Evolutionary conservation across 2,329 filamentous ascomycete species (phyloP).

Genomic region (Apiospora kogelbergensis): DNA sequence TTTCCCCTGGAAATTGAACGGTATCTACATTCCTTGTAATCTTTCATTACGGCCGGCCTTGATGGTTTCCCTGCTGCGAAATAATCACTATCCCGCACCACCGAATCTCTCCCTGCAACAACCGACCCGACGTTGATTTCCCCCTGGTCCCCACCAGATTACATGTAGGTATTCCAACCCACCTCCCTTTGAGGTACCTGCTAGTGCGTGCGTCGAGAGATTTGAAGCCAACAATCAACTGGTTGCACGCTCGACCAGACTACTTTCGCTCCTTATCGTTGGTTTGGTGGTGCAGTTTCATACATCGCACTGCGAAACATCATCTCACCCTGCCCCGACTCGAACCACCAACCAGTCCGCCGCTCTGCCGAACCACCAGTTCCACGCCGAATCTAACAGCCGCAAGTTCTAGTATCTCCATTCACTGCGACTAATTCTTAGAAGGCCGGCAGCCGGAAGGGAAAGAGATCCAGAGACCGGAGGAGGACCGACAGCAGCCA

Average conservation of each 20-base stretch:
- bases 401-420: background rate
- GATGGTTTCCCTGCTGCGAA: constrained; percentile 4
- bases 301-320: constrained; percentile 5
- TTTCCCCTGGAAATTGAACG: background rate
- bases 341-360: background rate
- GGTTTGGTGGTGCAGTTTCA: background rate
- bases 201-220: constrained; percentile 6
- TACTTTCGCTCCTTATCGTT: background rate
- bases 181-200: constrained; percentile 3
- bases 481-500: background rate
- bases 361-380: background rate
- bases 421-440: background rate
- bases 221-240: background rate
- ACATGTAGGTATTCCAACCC: background rate
- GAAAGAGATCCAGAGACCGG: background rate
- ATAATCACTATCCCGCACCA: background rate
- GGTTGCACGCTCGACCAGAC: background rate
- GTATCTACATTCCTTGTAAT: constrained; percentile 4
- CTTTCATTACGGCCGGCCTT: constrained; percentile 1
- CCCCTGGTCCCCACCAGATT: constrained; percentile 2
- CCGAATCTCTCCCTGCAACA: background rate
- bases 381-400: background rate
- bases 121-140: background rate
- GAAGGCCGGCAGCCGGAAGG: background rate
- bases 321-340: background rate